A percentile compares a stretch with the other conserved stretches of the same genome.
Evolutionary conservation across 306 rosid genomes (phyloP).

Genomic region (Begonia fuchsioides): DNA sequence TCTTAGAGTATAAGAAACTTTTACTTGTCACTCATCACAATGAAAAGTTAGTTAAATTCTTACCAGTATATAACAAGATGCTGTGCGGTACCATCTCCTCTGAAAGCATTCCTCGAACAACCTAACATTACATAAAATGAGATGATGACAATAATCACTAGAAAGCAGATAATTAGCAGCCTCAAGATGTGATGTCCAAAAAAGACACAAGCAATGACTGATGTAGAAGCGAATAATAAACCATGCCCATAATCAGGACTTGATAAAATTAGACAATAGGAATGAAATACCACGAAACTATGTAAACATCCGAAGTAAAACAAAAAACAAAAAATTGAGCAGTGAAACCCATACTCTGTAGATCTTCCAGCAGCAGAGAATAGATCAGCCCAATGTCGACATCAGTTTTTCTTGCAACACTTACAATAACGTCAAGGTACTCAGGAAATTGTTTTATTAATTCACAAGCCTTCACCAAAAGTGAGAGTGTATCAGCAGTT

Average conservation of each 20-base stretch:
- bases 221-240: too few species aligned
- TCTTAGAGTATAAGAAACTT: too few species aligned
- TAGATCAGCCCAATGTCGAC: conserved; percentile 97
- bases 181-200: not conserved
- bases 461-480: conserved; percentile 90
- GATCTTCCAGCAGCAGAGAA: conserved; percentile 95
- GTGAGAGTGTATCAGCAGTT: conserved; percentile 32
- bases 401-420: conserved; percentile 98
- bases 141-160: not conserved
- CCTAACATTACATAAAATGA: conserved; percentile 18
- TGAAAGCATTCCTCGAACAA: conserved; percentile 98
- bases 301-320: conserved; percentile 9
- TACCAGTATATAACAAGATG: conserved; percentile 95
- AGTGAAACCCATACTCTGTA: conserved; percentile 49
- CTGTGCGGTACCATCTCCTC: conserved; percentile 95
- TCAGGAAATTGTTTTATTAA: conserved; percentile 77
- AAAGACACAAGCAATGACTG: not conserved
- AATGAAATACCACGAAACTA: too few species aligned
- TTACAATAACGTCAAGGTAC: conserved; percentile 89
- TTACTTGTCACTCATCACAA: too few species aligned
- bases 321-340: conserved; percentile 1
- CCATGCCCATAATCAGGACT: too few species aligned
- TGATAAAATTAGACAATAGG: too few species aligned
- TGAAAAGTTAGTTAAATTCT: conserved; percentile 16
- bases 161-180: too few species aligned